Base-by-base conservation (phyloP, 2,329 filamentous ascomycete genomes). In the Cladophialophora chaetospira region DNA sequence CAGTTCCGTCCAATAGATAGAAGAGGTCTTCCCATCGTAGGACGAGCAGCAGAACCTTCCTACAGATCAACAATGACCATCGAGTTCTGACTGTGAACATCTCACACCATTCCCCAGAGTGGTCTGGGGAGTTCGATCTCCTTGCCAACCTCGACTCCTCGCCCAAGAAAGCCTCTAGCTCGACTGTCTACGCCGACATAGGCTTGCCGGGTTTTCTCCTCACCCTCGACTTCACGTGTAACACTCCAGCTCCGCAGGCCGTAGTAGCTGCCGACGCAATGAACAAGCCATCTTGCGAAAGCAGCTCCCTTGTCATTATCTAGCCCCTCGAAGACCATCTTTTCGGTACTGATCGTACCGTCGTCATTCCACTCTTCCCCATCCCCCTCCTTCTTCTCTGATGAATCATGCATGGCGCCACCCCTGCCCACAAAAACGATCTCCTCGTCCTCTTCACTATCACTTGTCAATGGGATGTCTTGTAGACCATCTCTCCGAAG, bases 251-350 rank as follows among this genome's bases (percentile, higher is more conserved):
- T 96, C 59, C 86, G 83, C 55, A 97, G 81, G 42, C 91, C 92
- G 70, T 97, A 97, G 72, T 97, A 97, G 36, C 88, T 84, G 8
- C 90, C 93, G 62, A 97, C 92, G 56, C 89, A 88, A 73, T 97
- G 92, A 1, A 95, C 90, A 52, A 97, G 83, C 89, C 92, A 97
- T 62, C 93, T 88, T 87, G 89, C 91, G 76, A 96, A 97, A 3
- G 87, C 83, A 47, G 89, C 89, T 5, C 85, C 83, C 58, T 86
- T 85, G 66, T 92, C 91, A 55, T 88, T 85, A 13, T 85, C 88
- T 29, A 87, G 77, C 43, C 86, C 87, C 72, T 97, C 89, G 71
- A 96, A 91, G 6, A 97, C 82, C 76, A 96, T 79, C 63, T 85
- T 85, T 82, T 48, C 78, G 76, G 63, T 83, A 81, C 49, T 82